A percentile compares a stretch with the other conserved stretches of the same genome.
Conservation (phyloP, 2,329 filamentous ascomycete genomes). For the Penicillium occitanis region DNA sequence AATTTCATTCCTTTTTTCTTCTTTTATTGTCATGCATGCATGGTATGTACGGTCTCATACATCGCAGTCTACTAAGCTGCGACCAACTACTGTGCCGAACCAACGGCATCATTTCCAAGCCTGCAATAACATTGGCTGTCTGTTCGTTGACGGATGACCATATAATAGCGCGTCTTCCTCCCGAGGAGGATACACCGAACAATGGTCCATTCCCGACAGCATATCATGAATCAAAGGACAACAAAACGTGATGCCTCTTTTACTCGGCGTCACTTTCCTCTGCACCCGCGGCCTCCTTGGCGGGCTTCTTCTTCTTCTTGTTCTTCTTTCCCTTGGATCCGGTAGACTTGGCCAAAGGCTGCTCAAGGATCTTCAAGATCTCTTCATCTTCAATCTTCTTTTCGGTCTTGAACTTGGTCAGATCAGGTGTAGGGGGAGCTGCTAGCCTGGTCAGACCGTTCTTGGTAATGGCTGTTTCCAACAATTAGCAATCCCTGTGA, state of each 20-base stretch:
- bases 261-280: slow-evolving; percentile 45
- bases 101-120: slow-evolving; percentile 11
- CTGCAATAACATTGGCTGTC: slow-evolving; percentile 9
- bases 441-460: slow-evolving; percentile 89
- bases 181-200: slow-evolving; percentile 2
- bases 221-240: slow-evolving; percentile 20
- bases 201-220: slow-evolving; percentile 1
- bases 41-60: slow-evolving; percentile 14
- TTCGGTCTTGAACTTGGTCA: slow-evolving; percentile 83
- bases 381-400: slow-evolving; percentile 97
- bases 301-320: slow-evolving; percentile 76
- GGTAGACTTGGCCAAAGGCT: slow-evolving; percentile 63
- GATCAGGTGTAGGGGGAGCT: slow-evolving; percentile 70
- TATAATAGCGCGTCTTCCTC: background rate
- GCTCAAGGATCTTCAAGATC: slow-evolving; percentile 83
- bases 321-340: slow-evolving; percentile 78
- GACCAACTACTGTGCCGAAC: slow-evolving; percentile 1
- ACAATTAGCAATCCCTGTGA: slow-evolving; percentile 28
- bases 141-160: slow-evolving; percentile 4
- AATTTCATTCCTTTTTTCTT: background rate
- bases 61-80: slow-evolving; percentile 10
- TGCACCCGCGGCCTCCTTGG: slow-evolving; percentile 43
- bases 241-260: slow-evolving; percentile 25
- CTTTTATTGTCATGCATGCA: slow-evolving; percentile 10
- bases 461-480: slow-evolving; percentile 82